These are phyloP conservation scores for Kwoniella pini DNA, from an alignment of 768 basidiomycete species.

Conservation along the genomic window DNA sequence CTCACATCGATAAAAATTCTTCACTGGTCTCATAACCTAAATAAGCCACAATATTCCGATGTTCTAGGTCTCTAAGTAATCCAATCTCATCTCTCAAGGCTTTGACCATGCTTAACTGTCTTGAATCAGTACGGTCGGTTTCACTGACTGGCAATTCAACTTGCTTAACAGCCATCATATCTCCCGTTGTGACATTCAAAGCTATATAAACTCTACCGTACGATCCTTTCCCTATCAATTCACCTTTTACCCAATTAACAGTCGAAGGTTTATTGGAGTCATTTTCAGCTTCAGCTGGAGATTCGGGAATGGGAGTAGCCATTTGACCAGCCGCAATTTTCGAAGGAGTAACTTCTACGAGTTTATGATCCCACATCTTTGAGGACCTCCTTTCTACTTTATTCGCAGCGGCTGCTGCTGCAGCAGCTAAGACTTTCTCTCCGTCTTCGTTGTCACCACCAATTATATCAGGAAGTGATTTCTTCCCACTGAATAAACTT, in stretches of 20 bases:
- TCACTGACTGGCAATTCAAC: conserved; percentile 91
- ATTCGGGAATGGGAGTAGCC: conserved; percentile 37
- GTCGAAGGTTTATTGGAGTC: conserved; percentile 56
- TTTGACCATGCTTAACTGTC: conserved; percentile 81
- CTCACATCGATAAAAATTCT: conserved; percentile 86
- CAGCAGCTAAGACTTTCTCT: conserved; percentile 35
- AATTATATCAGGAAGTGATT: neutral
- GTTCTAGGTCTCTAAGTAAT: conserved; percentile 91
- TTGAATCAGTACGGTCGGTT: conserved; percentile 84
- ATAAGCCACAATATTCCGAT: conserved; percentile 95
- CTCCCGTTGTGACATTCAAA: conserved; percentile 91
- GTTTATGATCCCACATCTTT: conserved; percentile 89
- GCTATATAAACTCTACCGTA: conserved; percentile 96
- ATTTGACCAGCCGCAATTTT: conserved; percentile 58
- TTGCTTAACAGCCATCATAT: conserved; percentile 99
- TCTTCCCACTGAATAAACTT: neutral
- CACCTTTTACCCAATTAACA: conserved; percentile 98
- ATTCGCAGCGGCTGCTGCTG: conserved; percentile 5
- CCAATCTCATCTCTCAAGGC: conserved; percentile 92
- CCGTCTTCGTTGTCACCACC: conserved; percentile 60
- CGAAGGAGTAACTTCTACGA: conserved; percentile 88
- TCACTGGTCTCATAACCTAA: conserved; percentile 77
- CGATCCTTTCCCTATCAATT: conserved; percentile 94
- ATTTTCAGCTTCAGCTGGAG: conserved; percentile 28
- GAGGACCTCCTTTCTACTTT: conserved; percentile 71